Conservation (phyloP, 768 basidiomycete species). For the Suillus cothurnatus region DNA sequence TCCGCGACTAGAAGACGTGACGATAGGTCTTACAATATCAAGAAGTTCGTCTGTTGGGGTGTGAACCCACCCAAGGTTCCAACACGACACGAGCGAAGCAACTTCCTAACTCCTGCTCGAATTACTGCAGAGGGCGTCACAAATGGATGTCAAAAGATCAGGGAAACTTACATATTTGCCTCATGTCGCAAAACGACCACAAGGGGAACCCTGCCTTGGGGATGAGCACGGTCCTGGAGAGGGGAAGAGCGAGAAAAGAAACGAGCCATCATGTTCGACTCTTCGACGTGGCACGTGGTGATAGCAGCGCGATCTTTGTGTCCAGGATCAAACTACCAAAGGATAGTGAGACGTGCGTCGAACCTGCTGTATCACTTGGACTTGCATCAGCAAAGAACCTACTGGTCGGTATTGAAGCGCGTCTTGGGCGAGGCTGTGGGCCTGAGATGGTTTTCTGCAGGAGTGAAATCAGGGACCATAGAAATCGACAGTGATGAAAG, state of each 20-base stretch:
- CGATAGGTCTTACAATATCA: conserved; percentile 36
- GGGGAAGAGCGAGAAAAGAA: too few relatives aligned
- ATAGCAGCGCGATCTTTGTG: not conserved
- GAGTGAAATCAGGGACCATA: too few relatives aligned
- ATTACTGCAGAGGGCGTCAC: conserved; percentile 28
- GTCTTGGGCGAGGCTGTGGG: not conserved
- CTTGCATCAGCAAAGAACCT: not conserved
- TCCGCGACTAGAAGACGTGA: conserved; percentile 35
- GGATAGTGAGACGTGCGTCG: conserved; percentile 6
- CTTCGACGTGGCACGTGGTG: too few relatives aligned
- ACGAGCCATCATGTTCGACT: too few relatives aligned
- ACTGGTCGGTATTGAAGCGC: not conserved
- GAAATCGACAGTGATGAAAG: too few relatives aligned
- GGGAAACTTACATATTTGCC: too few relatives aligned
- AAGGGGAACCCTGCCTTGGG: too few relatives aligned
- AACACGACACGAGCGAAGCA: conserved; percentile 50
- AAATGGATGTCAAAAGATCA: too few relatives aligned
- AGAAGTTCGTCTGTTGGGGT: conserved; percentile 33
- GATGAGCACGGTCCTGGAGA: conserved; percentile 35
- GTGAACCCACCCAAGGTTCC: conserved; percentile 54
- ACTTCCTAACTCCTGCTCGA: conserved; percentile 45
- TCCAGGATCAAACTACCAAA: not conserved
- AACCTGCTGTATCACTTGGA: not conserved
- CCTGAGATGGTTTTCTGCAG: too few relatives aligned
- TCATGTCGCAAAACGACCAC: too few relatives aligned